A percentile compares a stretch with the other conserved stretches of the same genome.
Evolutionary conservation across 768 basidiomycete species (phyloP).

Genomic region (Trametes meyenii): DNA sequence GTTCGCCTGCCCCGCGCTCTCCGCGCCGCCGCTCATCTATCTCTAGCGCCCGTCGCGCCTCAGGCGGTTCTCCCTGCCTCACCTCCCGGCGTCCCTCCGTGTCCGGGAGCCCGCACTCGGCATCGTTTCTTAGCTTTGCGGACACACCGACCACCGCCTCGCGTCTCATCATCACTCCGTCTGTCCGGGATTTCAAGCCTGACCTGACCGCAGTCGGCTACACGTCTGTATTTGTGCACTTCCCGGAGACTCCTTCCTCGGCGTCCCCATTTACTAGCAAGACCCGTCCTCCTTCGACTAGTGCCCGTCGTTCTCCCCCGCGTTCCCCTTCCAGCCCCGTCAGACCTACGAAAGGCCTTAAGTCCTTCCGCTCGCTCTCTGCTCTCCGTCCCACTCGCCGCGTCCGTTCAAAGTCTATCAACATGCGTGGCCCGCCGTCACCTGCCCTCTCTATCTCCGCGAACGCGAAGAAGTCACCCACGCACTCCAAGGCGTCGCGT

Average conservation of each 20-base stretch:
- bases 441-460: slow-evolving; percentile 8
- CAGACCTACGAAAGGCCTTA: slow-evolving; percentile 36
- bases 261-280: slow-evolving; percentile 15
- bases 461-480: slow-evolving; percentile 12
- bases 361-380: slow-evolving; percentile 56
- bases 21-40: slow-evolving; percentile 33
- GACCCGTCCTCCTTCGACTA: slow-evolving; percentile 25
- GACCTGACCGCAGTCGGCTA: slow-evolving; percentile 67
- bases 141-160: slow-evolving; percentile 44
- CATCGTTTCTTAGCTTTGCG: slow-evolving; percentile 49
- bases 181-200: slow-evolving; percentile 48
- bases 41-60: slow-evolving; percentile 35
- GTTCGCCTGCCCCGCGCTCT: slow-evolving; percentile 55
- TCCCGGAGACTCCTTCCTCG: slow-evolving; percentile 52
- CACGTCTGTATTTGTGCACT: slow-evolving; percentile 63
- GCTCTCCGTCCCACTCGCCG: slow-evolving; percentile 41
- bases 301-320: slow-evolving; percentile 12
- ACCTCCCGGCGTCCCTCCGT: slow-evolving; percentile 39
- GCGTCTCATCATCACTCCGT: slow-evolving; percentile 41
- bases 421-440: slow-evolving; percentile 32
- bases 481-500: slow-evolving; percentile 21
- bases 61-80: slow-evolving; percentile 34
- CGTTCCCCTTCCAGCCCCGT: slow-evolving; percentile 24
- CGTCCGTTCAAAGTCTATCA: slow-evolving; percentile 42
- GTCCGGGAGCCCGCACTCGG: slow-evolving; percentile 44